Percentiles rank a stretch among this genome's conserved stretches.
Conservation (phyloP, 768 basidiomycete genomes). For the Hygrocybe coccinea region DNA sequence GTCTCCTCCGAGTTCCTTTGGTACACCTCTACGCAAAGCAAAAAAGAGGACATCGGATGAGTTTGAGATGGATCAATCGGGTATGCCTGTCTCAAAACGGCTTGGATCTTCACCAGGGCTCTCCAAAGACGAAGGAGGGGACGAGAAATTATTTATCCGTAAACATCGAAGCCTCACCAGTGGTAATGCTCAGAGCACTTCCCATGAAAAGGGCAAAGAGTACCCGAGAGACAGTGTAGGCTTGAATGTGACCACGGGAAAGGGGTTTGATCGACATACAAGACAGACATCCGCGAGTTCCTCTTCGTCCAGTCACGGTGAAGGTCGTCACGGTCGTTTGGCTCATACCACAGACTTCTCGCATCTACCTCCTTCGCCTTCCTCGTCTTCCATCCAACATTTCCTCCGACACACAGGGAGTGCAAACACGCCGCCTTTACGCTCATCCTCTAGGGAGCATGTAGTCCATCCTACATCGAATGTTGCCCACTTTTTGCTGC, state of each 20-base stretch:
- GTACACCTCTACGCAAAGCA: constrained; percentile 47
- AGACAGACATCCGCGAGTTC: constrained; percentile 68
- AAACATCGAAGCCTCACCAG: constrained; percentile 72
- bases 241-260: constrained; percentile 37
- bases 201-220: constrained; percentile 50
- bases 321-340: constrained; percentile 50
- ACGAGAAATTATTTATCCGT: constrained; percentile 49
- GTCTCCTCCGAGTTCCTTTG: constrained; percentile 68
- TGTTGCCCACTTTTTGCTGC: constrained; percentile 79
- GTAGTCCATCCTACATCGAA: constrained; percentile 48
- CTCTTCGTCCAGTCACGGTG: constrained; percentile 55
- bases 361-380: constrained; percentile 85
- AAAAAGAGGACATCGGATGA: constrained; percentile 79
- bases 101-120: constrained; percentile 23
- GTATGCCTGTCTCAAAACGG: constrained; percentile 53
- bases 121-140: constrained; percentile 44
- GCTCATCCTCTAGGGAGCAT: constrained; percentile 42
- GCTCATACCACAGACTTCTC: constrained; percentile 76
- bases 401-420: constrained; percentile 58
- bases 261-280: constrained; percentile 43
- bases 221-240: constrained; percentile 51
- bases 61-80: constrained; percentile 73
- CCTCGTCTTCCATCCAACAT: constrained; percentile 83
- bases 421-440: constrained; percentile 35
- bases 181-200: constrained; percentile 36